A percentile compares a stretch with the other conserved stretches of the same genome.
These are phyloP conservation scores for Mycena epipterygia DNA, from an alignment of 768 basidiomycete genomes.

Conservation along the genomic window DNA sequence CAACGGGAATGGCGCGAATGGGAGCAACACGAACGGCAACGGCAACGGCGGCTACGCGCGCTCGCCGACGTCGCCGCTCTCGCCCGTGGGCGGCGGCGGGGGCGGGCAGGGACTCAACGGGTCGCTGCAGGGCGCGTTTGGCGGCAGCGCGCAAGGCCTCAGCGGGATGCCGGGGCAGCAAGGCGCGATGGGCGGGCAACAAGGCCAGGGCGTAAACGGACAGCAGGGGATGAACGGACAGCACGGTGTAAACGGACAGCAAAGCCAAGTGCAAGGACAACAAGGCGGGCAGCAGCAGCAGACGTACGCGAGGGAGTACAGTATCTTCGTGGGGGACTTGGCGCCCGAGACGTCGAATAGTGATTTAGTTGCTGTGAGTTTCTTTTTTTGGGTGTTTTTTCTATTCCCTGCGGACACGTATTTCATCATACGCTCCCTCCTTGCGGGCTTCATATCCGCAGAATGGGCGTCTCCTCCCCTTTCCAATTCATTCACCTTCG, in stretches of 20 bases:
- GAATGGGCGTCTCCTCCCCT: too few species aligned
- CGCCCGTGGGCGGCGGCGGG: too few species aligned
- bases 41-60: not conserved
- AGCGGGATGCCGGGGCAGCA: too few species aligned
- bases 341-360: slow-evolving; percentile 94
- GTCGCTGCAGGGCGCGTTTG: too few species aligned
- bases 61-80: slow-evolving; percentile 25
- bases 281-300: slow-evolving; percentile 59
- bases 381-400: not conserved
- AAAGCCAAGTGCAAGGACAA: not conserved
- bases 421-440: too few species aligned
- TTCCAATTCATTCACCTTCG: not conserved
- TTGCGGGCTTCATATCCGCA: too few species aligned
- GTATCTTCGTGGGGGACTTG: slow-evolving; percentile 95
- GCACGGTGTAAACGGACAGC: not conserved
- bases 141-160: too few species aligned
- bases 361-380: slow-evolving; percentile 83
- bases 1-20: not conserved
- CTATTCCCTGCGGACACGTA: not conserved
- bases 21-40: not conserved
- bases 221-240: not conserved
- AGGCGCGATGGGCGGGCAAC: too few species aligned
- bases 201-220: too few species aligned
- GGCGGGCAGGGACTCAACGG: too few species aligned
- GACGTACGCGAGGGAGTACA: slow-evolving; percentile 84